Conservation (phyloP, 148 eudicot species). For the Limonium bicolor region DNA sequence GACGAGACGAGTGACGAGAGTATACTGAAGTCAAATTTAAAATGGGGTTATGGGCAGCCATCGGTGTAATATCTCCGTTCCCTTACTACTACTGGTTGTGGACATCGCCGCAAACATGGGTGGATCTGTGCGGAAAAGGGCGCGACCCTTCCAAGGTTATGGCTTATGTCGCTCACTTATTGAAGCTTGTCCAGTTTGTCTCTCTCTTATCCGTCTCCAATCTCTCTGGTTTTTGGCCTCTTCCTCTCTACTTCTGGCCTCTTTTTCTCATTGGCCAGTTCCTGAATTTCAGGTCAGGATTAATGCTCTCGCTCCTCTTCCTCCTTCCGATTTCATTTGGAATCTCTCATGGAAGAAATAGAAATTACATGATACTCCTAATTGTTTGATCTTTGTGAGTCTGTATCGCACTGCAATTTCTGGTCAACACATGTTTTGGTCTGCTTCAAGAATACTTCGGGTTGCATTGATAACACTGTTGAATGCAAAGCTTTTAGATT, state of each 20-base stretch:
- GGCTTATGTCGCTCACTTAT: constrained; percentile 59
- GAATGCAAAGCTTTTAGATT: no score
- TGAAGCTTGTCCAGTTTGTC: constrained; percentile 68
- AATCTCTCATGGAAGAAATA: no score
- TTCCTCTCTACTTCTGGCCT: constrained; percentile 88
- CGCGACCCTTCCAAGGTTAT: constrained; percentile 64
- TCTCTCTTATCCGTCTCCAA: constrained; percentile 63
- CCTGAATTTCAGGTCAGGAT: constrained; percentile 74
- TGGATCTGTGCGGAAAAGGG: constrained; percentile 45
- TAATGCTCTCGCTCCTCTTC: background rate
- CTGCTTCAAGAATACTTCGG: no score
- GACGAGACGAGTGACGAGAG: no score
- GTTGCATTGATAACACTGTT: no score
- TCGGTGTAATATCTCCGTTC: constrained; percentile 65
- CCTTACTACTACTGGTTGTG: constrained; percentile 78
- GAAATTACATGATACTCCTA: no score
- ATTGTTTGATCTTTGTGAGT: no score
- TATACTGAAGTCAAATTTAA: no score
- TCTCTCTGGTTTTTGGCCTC: constrained; percentile 80
- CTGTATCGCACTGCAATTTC: no score
- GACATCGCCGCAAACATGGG: constrained; percentile 75
- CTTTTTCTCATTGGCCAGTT: constrained; percentile 82
- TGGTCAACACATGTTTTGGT: no score
- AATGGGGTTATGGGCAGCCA: constrained; percentile 52
- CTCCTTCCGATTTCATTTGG: background rate